phyloP scores from a whole-genome alignment of 257 asterid genomes.

The Cinchona pubescens region DNA sequence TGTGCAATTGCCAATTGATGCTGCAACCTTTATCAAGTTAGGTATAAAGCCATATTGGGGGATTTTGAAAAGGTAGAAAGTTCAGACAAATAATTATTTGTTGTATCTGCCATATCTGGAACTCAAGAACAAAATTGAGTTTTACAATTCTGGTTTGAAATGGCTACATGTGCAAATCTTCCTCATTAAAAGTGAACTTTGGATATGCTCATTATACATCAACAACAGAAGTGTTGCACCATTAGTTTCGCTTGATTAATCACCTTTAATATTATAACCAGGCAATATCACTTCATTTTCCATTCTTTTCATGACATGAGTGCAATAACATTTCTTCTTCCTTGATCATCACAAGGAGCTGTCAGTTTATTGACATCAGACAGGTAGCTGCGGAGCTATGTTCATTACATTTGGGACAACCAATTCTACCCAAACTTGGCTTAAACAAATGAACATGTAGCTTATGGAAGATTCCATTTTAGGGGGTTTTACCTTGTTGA shows the following conservation, averaged over 20 bases:
- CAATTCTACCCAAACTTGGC: neutral
- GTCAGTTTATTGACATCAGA: neutral
- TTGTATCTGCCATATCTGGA: neutral
- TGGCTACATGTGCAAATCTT: neutral
- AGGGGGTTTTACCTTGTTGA: neutral
- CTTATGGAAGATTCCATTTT: neutral
- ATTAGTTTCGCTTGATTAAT: neutral
- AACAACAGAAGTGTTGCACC: neutral
- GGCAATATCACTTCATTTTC: neutral
- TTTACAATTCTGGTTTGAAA: neutral
- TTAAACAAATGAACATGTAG: neutral
- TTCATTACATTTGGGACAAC: neutral
- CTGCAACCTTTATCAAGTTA: neutral
- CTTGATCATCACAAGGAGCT: neutral
- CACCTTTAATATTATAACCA: neutral
- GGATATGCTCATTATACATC: neutral
- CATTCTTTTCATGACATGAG: too few species aligned
- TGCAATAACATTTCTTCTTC: neutral
- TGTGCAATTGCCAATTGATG: constrained; percentile 3
- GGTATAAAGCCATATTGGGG: neutral
- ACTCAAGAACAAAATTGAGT: neutral
- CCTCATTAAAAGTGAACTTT: neutral
- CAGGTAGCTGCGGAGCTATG: neutral
- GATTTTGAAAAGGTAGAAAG: neutral
- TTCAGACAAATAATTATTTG: neutral